A percentile compares a stretch with the other conserved stretches of the same genome.
These are phyloP conservation scores for Golubevia pallescens DNA, from an alignment of 1,284 basidiomycete species.

Conservation along the genomic window DNA sequence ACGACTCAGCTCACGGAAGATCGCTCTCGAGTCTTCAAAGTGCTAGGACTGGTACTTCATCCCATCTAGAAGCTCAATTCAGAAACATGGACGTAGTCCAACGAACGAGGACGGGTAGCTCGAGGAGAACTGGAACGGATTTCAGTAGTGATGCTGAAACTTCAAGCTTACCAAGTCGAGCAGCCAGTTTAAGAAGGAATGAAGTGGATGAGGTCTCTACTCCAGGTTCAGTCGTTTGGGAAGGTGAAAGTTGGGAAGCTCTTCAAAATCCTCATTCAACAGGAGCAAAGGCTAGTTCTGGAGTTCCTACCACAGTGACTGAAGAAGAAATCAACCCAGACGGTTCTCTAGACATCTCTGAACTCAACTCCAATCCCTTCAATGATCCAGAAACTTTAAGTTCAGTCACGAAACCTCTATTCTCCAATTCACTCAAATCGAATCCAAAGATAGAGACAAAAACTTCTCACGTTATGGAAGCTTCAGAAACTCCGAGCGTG, in stretches of 20 bases:
- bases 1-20: slow-evolving; percentile 15
- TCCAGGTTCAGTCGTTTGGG: slow-evolving; percentile 27
- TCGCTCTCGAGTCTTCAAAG: slow-evolving; percentile 38
- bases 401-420: not conserved
- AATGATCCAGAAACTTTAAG: not conserved
- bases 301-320: not conserved
- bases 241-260: slow-evolving; percentile 11
- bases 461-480: slow-evolving; percentile 4
- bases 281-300: not conserved
- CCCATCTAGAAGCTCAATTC: slow-evolving; percentile 35
- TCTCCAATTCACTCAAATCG: not conserved
- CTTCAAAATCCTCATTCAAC: not conserved
- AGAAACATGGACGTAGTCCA: slow-evolving; percentile 49
- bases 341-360: slow-evolving; percentile 2
- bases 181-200: not conserved
- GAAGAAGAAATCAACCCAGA: slow-evolving; percentile 8
- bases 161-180: no score
- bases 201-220: slow-evolving; percentile 13
- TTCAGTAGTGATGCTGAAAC: not conserved
- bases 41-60: slow-evolving; percentile 28
- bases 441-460: not conserved
- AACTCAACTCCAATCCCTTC: slow-evolving; percentile 2
- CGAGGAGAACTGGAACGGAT: not conserved
- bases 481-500: slow-evolving; percentile 38
- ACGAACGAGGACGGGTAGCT: slow-evolving; percentile 25